Conservation (phyloP, 257 asterid species). For the Solanum chmielewskii region DNA sequence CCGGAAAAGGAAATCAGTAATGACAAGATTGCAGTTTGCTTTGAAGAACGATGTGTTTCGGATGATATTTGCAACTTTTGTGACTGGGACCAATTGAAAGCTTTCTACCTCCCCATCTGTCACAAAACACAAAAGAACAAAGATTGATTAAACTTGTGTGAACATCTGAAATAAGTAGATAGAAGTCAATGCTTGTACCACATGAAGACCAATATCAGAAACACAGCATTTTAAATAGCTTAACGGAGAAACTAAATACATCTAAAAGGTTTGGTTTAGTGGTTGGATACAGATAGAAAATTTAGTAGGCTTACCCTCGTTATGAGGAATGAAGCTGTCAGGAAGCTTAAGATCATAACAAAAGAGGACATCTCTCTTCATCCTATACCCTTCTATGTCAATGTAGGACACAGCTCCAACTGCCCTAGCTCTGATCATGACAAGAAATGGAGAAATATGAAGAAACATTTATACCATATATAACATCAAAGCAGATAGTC, state of each 20-base stretch:
- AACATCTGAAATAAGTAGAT: background rate
- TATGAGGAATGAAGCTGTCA: conserved; percentile 50
- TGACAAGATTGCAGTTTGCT: conserved; percentile 78
- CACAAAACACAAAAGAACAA: background rate
- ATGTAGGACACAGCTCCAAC: conserved; percentile 81
- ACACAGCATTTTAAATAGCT: background rate
- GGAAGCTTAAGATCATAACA: conserved; percentile 93
- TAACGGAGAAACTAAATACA: background rate
- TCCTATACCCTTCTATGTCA: conserved; percentile 66
- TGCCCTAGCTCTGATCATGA: conserved; percentile 53
- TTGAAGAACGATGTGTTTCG: conserved; percentile 40
- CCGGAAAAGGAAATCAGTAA: conserved; percentile 84
- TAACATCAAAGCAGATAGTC: background rate
- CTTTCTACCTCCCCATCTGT: conserved; percentile 97
- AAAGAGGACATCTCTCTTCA: conserved; percentile 88
- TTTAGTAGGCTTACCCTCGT: conserved; percentile 44
- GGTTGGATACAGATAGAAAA: background rate
- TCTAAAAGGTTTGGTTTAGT: background rate
- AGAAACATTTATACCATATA: background rate
- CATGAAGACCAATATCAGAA: background rate
- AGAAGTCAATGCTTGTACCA: background rate
- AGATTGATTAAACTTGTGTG: background rate
- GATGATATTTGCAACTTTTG: conserved; percentile 59
- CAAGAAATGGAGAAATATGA: background rate
- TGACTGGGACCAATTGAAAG: conserved; percentile 51